phyloP scores from a whole-genome alignment of 768 basidiomycete species.

The Cyclocybe aegerita region DNA sequence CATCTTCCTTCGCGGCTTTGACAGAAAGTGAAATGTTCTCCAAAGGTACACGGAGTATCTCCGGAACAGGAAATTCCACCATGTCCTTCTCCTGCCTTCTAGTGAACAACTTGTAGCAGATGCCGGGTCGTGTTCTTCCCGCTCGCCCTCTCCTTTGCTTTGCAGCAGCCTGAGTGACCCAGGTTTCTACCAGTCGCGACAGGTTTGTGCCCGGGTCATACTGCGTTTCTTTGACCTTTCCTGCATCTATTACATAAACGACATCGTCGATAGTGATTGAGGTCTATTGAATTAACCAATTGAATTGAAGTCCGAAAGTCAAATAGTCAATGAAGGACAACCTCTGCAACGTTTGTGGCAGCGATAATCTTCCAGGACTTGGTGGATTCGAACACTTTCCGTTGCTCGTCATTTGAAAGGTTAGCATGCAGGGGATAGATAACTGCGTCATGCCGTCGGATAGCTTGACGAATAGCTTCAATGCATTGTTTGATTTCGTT shows the following conservation, averaged over 20 bases:
- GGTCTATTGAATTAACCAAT: slow-evolving; percentile 45
- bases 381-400: slow-evolving; percentile 65
- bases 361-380: slow-evolving; percentile 81
- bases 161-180: slow-evolving; percentile 77
- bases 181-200: slow-evolving; percentile 75
- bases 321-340: slow-evolving; percentile 17
- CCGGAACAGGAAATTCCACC: slow-evolving; percentile 75
- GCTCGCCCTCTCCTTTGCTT: slow-evolving; percentile 87
- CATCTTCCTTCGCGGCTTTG: slow-evolving; percentile 74
- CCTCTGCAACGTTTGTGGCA: slow-evolving; percentile 91
- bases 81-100: slow-evolving; percentile 67
- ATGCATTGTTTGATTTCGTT: slow-evolving; percentile 84
- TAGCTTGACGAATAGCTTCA: slow-evolving; percentile 45
- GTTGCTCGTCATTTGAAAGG: slow-evolving; percentile 81
- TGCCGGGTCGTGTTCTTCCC: slow-evolving; percentile 78
- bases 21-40: slow-evolving; percentile 81
- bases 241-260: slow-evolving; percentile 80
- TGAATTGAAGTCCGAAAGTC: background rate
- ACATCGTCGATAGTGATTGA: slow-evolving; percentile 92
- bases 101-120: slow-evolving; percentile 90
- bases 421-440: slow-evolving; percentile 89
- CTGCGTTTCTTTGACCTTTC: slow-evolving; percentile 83
- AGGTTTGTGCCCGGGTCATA: slow-evolving; percentile 71
- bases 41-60: slow-evolving; percentile 84
- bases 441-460: slow-evolving; percentile 37